Percentiles rank a stretch among this genome's conserved stretches.
phyloP scores from a whole-genome alignment of 1,284 basidiomycete species.

The Somion occarium region DNA sequence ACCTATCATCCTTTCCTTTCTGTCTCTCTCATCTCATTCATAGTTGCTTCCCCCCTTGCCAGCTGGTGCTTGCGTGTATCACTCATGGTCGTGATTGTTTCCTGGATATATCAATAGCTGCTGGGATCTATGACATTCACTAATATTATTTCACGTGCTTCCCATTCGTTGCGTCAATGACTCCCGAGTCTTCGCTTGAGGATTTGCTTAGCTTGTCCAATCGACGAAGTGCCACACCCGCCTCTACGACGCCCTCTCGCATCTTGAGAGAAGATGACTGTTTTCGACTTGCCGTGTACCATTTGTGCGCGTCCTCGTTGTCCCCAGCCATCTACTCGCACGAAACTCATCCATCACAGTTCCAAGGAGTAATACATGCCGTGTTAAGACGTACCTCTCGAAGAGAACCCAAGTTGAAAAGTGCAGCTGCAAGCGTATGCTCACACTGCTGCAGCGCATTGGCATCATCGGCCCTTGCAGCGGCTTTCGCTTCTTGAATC shows the following conservation, averaged over 20 bases:
- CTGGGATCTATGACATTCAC: constrained; percentile 15
- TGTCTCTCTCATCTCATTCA: constrained; percentile 3
- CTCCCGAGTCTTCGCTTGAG: too few species aligned
- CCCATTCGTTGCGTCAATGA: too few species aligned
- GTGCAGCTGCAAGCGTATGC: constrained; percentile 48
- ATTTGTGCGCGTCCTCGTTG: constrained; percentile 34
- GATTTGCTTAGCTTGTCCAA: constrained; percentile 21
- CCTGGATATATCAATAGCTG: constrained; percentile 18
- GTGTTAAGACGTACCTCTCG: constrained; percentile 32
- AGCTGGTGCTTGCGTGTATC: constrained; percentile 5
- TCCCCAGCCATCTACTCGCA: constrained; percentile 47
- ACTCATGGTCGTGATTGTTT: constrained; percentile 9
- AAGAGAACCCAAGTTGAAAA: constrained; percentile 58
- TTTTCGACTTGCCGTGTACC: constrained; percentile 42
- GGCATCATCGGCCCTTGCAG: constrained; percentile 14
- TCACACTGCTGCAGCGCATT: constrained; percentile 41
- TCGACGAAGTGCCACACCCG: constrained; percentile 41
- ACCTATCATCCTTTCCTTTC: constrained; percentile 17
- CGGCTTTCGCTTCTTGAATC: constrained; percentile 34
- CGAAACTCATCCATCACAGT: neutral
- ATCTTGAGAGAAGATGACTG: constrained; percentile 47
- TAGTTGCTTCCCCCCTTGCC: too few species aligned
- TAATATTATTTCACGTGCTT: constrained; percentile 4
- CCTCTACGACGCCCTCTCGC: constrained; percentile 45
- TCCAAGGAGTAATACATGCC: neutral